phyloP scores from a whole-genome alignment of 164 flowering plant genomes.

The Umbilicus rupestris region DNA sequence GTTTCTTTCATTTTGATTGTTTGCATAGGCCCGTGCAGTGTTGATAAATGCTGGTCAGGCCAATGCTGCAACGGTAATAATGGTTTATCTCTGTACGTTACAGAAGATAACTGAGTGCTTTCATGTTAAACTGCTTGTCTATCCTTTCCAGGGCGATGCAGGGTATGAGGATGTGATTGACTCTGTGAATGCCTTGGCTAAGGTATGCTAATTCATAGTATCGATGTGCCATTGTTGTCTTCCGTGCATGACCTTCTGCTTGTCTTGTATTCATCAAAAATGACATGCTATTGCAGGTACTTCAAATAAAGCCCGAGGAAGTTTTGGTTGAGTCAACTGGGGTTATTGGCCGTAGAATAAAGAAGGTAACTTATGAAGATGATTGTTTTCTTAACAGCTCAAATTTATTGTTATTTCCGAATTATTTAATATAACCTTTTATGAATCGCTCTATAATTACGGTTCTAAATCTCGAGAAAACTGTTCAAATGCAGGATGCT shows the following conservation, averaged over 20 bases:
- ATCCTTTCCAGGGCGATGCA: conserved; percentile 72
- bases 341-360: conserved; percentile 91
- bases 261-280: background rate
- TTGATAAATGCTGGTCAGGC: conserved; percentile 99
- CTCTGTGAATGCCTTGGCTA: conserved; percentile 54
- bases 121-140: conserved; percentile 12
- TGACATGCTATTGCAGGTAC: conserved; percentile 36
- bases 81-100: too few species aligned
- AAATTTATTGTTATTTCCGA: background rate
- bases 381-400: background rate
- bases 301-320: conserved; percentile 48
- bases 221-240: background rate
- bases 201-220: conserved; percentile 30
- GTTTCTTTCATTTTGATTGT: conserved; percentile 6
- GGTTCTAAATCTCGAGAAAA: background rate
- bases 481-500: conserved; percentile 52
- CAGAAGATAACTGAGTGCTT: background rate
- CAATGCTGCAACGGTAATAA: conserved; percentile 87
- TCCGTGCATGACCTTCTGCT: background rate
- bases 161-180: conserved; percentile 89
- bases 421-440: conserved; percentile 6
- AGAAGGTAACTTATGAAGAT: conserved; percentile 41
- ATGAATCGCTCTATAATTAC: background rate
- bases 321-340: conserved; percentile 92
- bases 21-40: conserved; percentile 84